A percentile compares a stretch with the other conserved stretches of the same genome.
phyloP scores from a whole-genome alignment of 208 protist genomes.

The Wallacemonas sp. region DNA sequence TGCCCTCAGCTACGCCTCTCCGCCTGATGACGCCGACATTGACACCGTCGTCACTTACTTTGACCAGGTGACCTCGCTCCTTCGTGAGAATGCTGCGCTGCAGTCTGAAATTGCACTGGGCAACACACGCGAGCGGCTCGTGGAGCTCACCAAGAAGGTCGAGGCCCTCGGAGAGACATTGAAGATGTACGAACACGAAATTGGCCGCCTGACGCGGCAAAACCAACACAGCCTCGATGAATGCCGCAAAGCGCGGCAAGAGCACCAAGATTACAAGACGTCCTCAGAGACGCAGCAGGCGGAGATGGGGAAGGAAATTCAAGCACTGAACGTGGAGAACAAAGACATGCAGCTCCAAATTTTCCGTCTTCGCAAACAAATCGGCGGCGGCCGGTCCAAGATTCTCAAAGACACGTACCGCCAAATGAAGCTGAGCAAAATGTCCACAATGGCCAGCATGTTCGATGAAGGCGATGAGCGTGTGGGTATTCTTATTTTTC shows the following conservation, averaged over 20 bases:
- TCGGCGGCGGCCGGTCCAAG: conserved; percentile 55
- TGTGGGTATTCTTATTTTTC: conserved; percentile 65
- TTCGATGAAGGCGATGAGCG: conserved; percentile 87
- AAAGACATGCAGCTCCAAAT: conserved; percentile 88
- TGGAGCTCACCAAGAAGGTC: conserved; percentile 48
- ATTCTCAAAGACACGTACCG: conserved; percentile 73
- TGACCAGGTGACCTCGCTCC: conserved; percentile 66
- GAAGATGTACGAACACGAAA: conserved; percentile 66
- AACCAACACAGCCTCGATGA: conserved; percentile 62
- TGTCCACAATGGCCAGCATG: conserved; percentile 61
- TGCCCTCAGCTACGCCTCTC: not conserved
- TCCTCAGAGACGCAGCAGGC: conserved; percentile 22
- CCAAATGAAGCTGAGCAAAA: conserved; percentile 74
- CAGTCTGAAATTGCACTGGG: conserved; percentile 46
- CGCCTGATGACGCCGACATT: conserved; percentile 8
- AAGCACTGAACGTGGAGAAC: conserved; percentile 78
- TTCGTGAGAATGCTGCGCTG: conserved; percentile 69
- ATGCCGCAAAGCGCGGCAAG: conserved; percentile 39
- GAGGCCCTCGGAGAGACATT: conserved; percentile 50
- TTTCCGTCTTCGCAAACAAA: conserved; percentile 82
- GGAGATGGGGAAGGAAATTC: conserved; percentile 51
- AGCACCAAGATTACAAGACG: conserved; percentile 27
- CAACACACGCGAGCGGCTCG: conserved; percentile 54
- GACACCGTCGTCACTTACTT: conserved; percentile 59
- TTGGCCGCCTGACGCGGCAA: conserved; percentile 64